Evolutionary conservation across 2,329 filamentous ascomycete species (phyloP).

Genomic region (Paracamarosporium sp.): DNA sequence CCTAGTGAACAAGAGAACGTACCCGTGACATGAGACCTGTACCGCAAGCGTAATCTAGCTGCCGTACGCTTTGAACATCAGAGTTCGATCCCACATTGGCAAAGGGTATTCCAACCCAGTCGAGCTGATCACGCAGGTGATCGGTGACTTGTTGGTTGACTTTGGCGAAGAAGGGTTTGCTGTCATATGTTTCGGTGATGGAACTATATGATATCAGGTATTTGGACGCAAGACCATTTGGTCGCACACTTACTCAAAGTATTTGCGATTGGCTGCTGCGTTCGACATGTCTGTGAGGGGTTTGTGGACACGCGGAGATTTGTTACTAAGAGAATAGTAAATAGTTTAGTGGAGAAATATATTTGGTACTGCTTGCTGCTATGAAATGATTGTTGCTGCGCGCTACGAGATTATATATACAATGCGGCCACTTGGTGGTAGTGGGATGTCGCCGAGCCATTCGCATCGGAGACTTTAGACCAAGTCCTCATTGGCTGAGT

Average conservation of each 20-base stretch:
- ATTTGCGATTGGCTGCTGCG: slow-evolving; percentile 44
- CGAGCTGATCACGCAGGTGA: slow-evolving; percentile 60
- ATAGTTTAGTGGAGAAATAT: not conserved
- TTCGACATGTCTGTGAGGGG: slow-evolving; percentile 16
- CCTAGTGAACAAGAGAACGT: slow-evolving; percentile 25
- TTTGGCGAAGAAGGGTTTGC: slow-evolving; percentile 59
- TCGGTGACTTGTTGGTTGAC: slow-evolving; percentile 61
- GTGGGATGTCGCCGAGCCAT: slow-evolving; percentile 10
- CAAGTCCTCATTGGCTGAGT: not conserved
- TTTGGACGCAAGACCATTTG: not conserved
- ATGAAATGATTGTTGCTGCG: not conserved
- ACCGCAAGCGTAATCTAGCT: slow-evolving; percentile 81
- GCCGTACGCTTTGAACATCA: slow-evolving; percentile 49
- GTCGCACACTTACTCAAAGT: slow-evolving; percentile 37
- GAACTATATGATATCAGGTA: slow-evolving; percentile 49
- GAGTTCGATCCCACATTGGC: slow-evolving; percentile 42
- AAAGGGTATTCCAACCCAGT: slow-evolving; percentile 70
- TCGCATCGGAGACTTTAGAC: slow-evolving; percentile 13
- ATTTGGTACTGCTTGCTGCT: not conserved
- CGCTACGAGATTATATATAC: not conserved
- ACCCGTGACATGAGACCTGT: slow-evolving; percentile 71
- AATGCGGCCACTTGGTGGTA: not conserved
- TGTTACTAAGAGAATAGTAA: not conserved
- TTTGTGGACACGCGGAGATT: not conserved
- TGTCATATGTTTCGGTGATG: slow-evolving; percentile 63